Evolutionary conservation across 768 basidiomycete genomes (phyloP).

Genomic region (Pholiota molesta): DNA sequence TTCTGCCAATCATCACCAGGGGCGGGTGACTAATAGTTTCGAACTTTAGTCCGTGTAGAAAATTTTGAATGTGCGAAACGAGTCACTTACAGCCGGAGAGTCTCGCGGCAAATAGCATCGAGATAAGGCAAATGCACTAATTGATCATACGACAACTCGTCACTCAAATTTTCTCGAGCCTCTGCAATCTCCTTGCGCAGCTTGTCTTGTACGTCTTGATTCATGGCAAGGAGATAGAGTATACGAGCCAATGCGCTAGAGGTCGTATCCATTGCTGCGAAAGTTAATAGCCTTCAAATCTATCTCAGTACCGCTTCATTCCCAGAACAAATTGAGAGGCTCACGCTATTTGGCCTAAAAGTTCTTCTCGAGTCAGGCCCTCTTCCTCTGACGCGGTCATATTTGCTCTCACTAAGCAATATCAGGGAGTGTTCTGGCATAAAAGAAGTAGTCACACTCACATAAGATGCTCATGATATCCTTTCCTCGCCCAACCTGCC

Average conservation of each 20-base stretch:
- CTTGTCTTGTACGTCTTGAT: constrained; percentile 25
- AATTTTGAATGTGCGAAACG: not conserved
- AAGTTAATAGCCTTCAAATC: constrained; percentile 24
- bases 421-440: not conserved
- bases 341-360: constrained; percentile 37
- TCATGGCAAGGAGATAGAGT: constrained; percentile 19
- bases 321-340: not conserved
- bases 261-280: constrained; percentile 30
- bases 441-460: constrained; percentile 23
- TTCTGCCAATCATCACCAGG: constrained; percentile 1
- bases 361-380: constrained; percentile 33
- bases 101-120: constrained; percentile 41
- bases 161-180: constrained; percentile 26
- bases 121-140: constrained; percentile 37
- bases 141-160: constrained; percentile 35
- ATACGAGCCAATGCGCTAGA: constrained; percentile 24
- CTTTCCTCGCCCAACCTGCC: constrained; percentile 33
- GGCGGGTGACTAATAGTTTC: not conserved
- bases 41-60: not conserved
- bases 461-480: constrained; percentile 51
- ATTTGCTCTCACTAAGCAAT: constrained; percentile 39
- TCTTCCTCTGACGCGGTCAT: constrained; percentile 31
- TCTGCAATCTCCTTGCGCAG: constrained; percentile 26
- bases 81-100: constrained; percentile 33
- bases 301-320: not conserved